A percentile compares a stretch with the other conserved stretches of the same genome.
These are phyloP conservation scores for Carpinus viminea DNA, from an alignment of 306 rosid species.

Conservation along the genomic window DNA sequence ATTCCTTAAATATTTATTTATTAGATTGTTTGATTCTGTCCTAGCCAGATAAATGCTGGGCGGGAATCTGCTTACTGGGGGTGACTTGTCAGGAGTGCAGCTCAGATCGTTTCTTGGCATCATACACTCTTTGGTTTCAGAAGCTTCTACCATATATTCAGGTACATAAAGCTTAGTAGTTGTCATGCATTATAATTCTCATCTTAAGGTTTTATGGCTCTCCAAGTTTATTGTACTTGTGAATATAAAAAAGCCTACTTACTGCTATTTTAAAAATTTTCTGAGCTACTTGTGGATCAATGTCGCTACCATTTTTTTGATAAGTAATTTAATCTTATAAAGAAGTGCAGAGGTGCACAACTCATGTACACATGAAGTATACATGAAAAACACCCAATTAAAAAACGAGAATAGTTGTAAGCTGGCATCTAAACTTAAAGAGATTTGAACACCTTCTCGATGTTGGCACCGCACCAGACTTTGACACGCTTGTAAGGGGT, in stretches of 20 bases:
- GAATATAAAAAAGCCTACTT: not conserved
- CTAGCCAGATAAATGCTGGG: conserved; percentile 96
- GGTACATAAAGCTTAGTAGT: conserved; percentile 39
- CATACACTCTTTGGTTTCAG: conserved; percentile 69
- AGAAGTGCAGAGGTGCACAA: not conserved
- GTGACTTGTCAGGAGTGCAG: conserved; percentile 77
- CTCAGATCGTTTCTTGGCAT: conserved; percentile 64
- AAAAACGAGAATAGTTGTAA: not conserved
- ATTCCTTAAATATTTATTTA: conserved; percentile 13
- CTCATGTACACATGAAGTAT: not conserved
- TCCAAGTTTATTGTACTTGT: not conserved
- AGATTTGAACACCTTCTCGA: not conserved
- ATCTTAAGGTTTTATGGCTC: conserved; percentile 1
- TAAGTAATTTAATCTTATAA: not conserved
- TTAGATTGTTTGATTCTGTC: conserved; percentile 28
- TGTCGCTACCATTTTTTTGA: not conserved
- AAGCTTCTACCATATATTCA: conserved; percentile 61
- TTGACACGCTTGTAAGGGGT: too few species aligned
- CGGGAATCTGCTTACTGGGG: conserved; percentile 79
- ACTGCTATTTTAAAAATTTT: not conserved
- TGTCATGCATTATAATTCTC: not conserved
- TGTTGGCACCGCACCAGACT: too few species aligned
- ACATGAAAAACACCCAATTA: not conserved
- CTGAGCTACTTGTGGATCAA: too few species aligned
- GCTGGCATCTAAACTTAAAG: not conserved